phyloP scores from a whole-genome alignment of 257 asterid genomes.

The Plantago ovata region DNA sequence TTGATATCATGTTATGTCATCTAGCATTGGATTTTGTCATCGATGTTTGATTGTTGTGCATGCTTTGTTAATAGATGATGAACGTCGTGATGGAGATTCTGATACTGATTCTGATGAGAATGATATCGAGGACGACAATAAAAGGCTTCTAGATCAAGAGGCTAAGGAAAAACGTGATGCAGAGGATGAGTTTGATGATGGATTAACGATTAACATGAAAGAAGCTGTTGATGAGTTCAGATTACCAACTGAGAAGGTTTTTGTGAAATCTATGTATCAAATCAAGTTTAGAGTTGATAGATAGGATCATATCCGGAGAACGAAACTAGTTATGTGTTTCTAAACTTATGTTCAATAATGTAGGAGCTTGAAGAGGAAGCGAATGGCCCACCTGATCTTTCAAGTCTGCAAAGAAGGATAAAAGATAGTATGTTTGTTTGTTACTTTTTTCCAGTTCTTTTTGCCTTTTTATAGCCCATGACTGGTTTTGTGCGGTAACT shows the following conservation, averaged over 20 bases:
- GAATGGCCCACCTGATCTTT: slow-evolving; percentile 77
- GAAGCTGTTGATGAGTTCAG: slow-evolving; percentile 75
- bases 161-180: slow-evolving; percentile 43
- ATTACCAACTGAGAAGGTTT: slow-evolving; percentile 78
- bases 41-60: background rate
- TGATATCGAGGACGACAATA: slow-evolving; percentile 50
- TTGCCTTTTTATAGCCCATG: slow-evolving; percentile 8
- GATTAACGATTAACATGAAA: slow-evolving; percentile 49
- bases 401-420: slow-evolving; percentile 73
- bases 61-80: slow-evolving; percentile 26
- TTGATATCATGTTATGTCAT: too few species aligned
- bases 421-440: slow-evolving; percentile 64
- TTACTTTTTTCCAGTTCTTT: background rate
- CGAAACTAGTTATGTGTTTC: background rate
- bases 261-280: background rate
- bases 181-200: slow-evolving; percentile 54
- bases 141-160: slow-evolving; percentile 47
- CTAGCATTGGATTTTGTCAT: too few species aligned
- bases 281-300: background rate
- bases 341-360: slow-evolving; percentile 8
- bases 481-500: slow-evolving; percentile 17
- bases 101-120: slow-evolving; percentile 58
- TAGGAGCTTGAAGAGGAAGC: slow-evolving; percentile 90
- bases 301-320: background rate
- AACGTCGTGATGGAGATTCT: slow-evolving; percentile 36